Evolutionary conservation across 164 flowering plant species (phyloP).

Genomic region (Berberis vulgaris): DNA sequence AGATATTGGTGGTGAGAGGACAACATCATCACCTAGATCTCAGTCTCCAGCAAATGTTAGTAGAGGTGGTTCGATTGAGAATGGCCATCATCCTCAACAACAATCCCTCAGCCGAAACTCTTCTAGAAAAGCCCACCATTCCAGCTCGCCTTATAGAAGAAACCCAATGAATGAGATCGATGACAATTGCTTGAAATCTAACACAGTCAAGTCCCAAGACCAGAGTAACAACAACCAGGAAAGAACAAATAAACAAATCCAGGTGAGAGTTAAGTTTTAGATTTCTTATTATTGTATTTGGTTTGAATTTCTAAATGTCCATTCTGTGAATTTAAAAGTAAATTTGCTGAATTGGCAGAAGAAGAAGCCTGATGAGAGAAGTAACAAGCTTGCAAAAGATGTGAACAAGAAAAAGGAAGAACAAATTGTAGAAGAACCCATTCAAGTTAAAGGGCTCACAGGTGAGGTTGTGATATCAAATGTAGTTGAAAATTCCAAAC

Average conservation of each 20-base stretch:
- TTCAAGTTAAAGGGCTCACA: too few species aligned
- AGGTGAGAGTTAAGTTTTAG: slow-evolving; percentile 8
- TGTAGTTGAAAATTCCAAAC: slow-evolving; percentile 29
- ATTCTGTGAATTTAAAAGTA: not conserved
- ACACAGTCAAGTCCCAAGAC: slow-evolving; percentile 6
- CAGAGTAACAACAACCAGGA: slow-evolving; percentile 5
- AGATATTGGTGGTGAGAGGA: not conserved
- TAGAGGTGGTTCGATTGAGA: not conserved
- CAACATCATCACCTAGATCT: slow-evolving; percentile 64
- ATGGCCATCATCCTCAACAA: slow-evolving; percentile 21
- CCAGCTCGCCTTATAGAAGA: slow-evolving; percentile 64
- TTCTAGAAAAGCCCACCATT: slow-evolving; percentile 68
- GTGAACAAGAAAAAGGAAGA: too few species aligned
- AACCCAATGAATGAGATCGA: slow-evolving; percentile 71
- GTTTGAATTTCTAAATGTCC: not conserved
- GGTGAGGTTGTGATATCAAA: not conserved
- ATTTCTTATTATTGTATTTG: too few species aligned
- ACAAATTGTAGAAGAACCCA: too few species aligned
- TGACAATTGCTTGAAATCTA: slow-evolving; percentile 19
- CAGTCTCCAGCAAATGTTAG: slow-evolving; percentile 59
- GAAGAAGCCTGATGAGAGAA: slow-evolving; percentile 26
- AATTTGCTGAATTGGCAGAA: too few species aligned
- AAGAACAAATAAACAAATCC: not conserved
- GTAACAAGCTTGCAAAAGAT: not conserved
- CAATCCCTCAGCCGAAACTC: slow-evolving; percentile 64